Percentiles rank a stretch among this genome's conserved stretches.
These are phyloP conservation scores for Sordaria brevicollis DNA, from an alignment of 495 filamentous ascomycete species.

Conservation along the genomic window DNA sequence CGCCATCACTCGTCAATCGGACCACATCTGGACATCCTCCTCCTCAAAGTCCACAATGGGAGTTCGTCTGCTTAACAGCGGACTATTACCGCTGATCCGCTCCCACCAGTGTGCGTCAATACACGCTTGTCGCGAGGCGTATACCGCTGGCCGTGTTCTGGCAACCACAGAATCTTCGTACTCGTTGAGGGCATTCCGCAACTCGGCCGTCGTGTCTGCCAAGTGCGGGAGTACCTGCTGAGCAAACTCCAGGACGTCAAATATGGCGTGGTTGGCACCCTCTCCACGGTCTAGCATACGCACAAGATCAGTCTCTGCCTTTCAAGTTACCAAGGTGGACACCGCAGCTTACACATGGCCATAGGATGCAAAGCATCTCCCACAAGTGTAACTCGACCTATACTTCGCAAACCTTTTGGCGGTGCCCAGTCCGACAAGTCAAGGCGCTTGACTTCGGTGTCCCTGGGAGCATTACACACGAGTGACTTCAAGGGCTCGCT, in stretches of 20 bases:
- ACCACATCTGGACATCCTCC: neutral
- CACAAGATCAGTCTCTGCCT: neutral
- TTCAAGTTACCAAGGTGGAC: neutral
- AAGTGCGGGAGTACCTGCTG: conserved; percentile 9
- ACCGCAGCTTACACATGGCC: conserved; percentile 45
- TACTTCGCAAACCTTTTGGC: conserved; percentile 13
- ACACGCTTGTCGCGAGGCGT: conserved; percentile 49
- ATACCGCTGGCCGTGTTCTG: conserved; percentile 39
- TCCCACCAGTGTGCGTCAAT: conserved; percentile 52
- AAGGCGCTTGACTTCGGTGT: conserved; percentile 39
- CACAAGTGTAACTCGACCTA: conserved; percentile 38
- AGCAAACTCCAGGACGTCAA: conserved; percentile 26
- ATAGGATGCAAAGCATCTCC: conserved; percentile 57
- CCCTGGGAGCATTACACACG: conserved; percentile 34
- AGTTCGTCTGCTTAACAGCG: conserved; percentile 23
- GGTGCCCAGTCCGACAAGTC: conserved; percentile 47
- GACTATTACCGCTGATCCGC: conserved; percentile 20
- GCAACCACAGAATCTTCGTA: conserved; percentile 45
- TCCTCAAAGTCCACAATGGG: conserved; percentile 21
- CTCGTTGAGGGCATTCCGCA: conserved; percentile 25
- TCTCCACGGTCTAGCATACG: conserved; percentile 28
- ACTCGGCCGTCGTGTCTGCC: neutral
- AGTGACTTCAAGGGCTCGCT: conserved; percentile 43
- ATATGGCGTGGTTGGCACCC: conserved; percentile 33
- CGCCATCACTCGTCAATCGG: neutral